Base-by-base conservation (phyloP, 768 basidiomycete species). In the Phanerochaete sordida region DNA sequence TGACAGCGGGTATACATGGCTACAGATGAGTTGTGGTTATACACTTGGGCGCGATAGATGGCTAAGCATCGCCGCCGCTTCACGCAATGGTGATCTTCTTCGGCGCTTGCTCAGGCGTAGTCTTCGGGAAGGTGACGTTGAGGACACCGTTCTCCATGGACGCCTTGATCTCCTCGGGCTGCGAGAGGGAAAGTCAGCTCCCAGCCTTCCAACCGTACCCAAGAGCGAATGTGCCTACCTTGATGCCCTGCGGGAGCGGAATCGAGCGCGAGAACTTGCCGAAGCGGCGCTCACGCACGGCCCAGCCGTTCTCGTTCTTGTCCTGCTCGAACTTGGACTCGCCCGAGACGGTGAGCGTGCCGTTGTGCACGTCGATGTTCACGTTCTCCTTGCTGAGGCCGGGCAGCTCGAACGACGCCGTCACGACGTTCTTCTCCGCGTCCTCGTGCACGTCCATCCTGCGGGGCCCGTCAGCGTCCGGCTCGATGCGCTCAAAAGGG, bases 371-470 rank as follows among this genome's bases (percentile, higher is more conserved):
- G 57, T 85, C 83, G 63, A 87, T 78, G 49, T 71, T 69, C 48
- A 86, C 73, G 61, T 84, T 71, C 47, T 83, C 79, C 31, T 80
- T 78, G 57, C 72, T 72, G 43, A 85, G 30, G 21, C 84, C 84
- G 0, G 86, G 84, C 7, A 87, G 71, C 63, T 87, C 85, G 65
- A 86, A 84, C 8, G 75, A 69, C 44, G 84, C 84, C 0, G 80
- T 82, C 39, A 86, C 79, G 37, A 73, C 66, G 65, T 83, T 82
- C 24, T 68, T 71, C 23, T 79, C 74, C 1, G 64, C 49, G 59
- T 83, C 72, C 65, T 85, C 83, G 64, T 82, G 79, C 13, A 85
- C 70, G 62, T 85, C 81, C 78, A 85, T 80, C 63, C 84, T 85
- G 62, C 21, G 13, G 16, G 12, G 31, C 7, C 7, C 19, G 39